Conservation (phyloP, 257 asterid genomes). For the Anisodus tanguticus region DNA sequence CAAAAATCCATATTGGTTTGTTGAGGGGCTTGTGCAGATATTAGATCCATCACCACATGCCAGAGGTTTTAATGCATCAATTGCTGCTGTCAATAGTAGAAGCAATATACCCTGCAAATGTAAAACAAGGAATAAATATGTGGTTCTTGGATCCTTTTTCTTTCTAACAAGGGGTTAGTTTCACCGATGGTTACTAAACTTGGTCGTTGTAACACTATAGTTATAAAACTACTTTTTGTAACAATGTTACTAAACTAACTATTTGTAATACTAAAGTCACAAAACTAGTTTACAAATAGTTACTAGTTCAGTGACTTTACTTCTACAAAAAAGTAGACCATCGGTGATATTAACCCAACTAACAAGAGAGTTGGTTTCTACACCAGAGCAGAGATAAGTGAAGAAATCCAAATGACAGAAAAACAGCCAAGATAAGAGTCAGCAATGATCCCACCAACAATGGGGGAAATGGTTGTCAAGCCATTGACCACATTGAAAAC, state of each 20-base stretch:
- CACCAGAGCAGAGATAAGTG: slow-evolving; percentile 75
- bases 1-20: slow-evolving; percentile 36
- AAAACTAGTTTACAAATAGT: too few species aligned
- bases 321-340: too few species aligned
- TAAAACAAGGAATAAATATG: not conserved
- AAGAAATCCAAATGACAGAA: slow-evolving; percentile 73
- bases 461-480: slow-evolving; percentile 68
- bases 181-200: not conserved
- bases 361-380: slow-evolving; percentile 23
- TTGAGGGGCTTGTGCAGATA: slow-evolving; percentile 35
- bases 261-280: not conserved
- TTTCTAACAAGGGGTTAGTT: not conserved
- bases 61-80: slow-evolving; percentile 38
- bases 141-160: not conserved
- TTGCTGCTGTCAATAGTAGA: slow-evolving; percentile 39
- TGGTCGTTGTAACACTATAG: not conserved
- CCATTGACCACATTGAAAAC: slow-evolving; percentile 69
- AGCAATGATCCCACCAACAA: slow-evolving; percentile 72
- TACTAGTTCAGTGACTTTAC: too few species aligned
- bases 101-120: slow-evolving; percentile 39
- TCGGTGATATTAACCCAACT: not conserved
- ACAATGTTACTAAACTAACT: not conserved
- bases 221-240: not conserved
- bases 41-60: slow-evolving; percentile 36
- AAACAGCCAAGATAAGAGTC: slow-evolving; percentile 74